Evolutionary conservation across 768 basidiomycete species (phyloP), one percentile per base, ranked within the genome.

Genomic region (Tremella mesenterica): DNA sequence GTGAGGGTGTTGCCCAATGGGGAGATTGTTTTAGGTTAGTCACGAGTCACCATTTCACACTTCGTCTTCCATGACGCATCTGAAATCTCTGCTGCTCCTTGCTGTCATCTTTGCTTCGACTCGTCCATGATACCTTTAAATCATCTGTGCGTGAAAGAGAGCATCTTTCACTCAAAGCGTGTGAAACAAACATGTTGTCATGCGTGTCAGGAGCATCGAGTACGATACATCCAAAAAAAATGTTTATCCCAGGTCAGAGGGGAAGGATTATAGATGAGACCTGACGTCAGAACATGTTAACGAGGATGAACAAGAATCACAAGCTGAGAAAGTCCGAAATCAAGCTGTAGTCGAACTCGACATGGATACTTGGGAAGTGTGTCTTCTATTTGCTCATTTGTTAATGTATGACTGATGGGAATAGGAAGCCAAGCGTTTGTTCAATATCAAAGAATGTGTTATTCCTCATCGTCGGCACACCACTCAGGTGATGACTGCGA

Each of bases 281-380:
- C 10, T n/a, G n/a, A n/a, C n/a, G n/a, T n/a, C n/a, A n/a, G n/a
- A n/a, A n/a, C n/a, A n/a, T n/a, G n/a, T n/a, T n/a, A n/a, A 41
- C 23, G 38, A 41, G 38, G 8, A 41, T 41, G 38, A 23, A 41
- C 38, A n/a, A 48, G 38, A 50, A 23, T 20, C 30, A 2, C 16
- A 14, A 29, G 78, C 75, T 14, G 76, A 81, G 50, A 78, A 83
- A 20, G 84, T 88, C 58, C 89, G 86, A 65, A 80, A 81, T 41
- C 93, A 99, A 70, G 80, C 89, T 58, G 86, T 99, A 0, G 77
- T 95, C 58, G 91, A 96, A 71, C 83, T 96, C 62, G 91, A 93
- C 60, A 84, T 86, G 82, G 80, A 81, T 3, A 84, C 85, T 0
- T 99, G 92, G 92, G 74, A 79, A 80, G 92, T 90, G 58, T 45